Percentiles rank a stretch among this genome's conserved stretches.
These are phyloP conservation scores for Nidularia sp. DNA, from an alignment of 768 basidiomycete genomes.

Conservation along the genomic window DNA sequence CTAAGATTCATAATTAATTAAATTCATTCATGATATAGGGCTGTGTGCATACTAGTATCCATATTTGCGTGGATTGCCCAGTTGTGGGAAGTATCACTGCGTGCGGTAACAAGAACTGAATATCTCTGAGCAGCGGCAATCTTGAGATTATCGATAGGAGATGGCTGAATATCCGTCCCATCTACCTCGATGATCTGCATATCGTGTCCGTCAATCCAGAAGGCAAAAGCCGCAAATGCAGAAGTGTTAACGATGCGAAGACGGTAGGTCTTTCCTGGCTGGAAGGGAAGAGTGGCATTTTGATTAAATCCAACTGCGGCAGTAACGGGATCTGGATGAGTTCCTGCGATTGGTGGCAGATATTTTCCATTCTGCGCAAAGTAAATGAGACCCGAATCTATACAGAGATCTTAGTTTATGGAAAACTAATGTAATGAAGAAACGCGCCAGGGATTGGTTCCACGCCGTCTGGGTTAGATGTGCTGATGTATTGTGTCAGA, in stretches of 20 bases:
- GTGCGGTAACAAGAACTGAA: not conserved
- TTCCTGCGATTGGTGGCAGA: not conserved
- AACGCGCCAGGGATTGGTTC: not conserved
- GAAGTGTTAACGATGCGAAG: constrained; percentile 81
- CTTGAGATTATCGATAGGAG: not conserved
- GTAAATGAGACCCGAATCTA: not conserved
- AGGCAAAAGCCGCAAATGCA: constrained; percentile 71
- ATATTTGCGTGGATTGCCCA: not conserved
- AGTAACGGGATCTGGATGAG: constrained; percentile 36
- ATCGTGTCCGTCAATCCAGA: constrained; percentile 86
- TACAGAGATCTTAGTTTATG: not conserved
- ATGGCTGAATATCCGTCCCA: not conserved
- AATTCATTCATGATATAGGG: not conserved
- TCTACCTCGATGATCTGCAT: constrained; percentile 38
- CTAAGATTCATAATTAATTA: not conserved
- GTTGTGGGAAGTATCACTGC: not conserved
- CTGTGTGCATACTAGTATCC: not conserved
- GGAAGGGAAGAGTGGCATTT: constrained; percentile 79
- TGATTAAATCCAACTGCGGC: constrained; percentile 78
- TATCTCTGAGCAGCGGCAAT: not conserved
- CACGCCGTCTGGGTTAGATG: not conserved
- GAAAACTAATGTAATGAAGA: not conserved
- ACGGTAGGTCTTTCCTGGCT: constrained; percentile 86
- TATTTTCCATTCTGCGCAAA: not conserved
- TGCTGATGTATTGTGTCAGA: not conserved